Conservation (phyloP, 257 asterid species). For the Petrea volubilis region DNA sequence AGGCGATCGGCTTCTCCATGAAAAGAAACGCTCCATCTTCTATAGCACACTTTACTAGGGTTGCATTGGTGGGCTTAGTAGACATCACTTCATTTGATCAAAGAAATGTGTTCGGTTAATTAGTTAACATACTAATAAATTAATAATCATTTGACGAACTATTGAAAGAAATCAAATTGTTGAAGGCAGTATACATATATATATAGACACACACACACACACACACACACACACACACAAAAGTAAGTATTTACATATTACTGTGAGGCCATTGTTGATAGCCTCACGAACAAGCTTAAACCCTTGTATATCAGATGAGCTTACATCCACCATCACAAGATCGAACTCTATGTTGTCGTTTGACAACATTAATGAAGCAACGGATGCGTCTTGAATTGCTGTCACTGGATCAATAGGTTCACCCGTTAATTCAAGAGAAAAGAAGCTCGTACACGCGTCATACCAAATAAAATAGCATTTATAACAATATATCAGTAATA, state of each 20-base stretch:
- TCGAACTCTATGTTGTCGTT: conserved; percentile 2
- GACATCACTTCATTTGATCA: conserved; percentile 25
- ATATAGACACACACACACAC: neutral
- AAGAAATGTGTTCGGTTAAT: neutral
- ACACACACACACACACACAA: too few relatives aligned
- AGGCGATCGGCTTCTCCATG: conserved; percentile 21
- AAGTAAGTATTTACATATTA: conserved; percentile 25
- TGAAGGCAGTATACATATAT: neutral
- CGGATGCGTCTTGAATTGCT: neutral
- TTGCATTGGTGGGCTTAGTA: neutral
- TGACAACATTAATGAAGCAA: conserved; percentile 23
- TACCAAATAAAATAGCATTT: neutral
- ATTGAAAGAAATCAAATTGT: neutral
- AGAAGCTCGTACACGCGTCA: neutral
- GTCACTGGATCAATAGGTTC: conserved; percentile 25
- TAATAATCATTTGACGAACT: neutral
- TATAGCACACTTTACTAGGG: conserved; percentile 23
- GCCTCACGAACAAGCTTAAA: conserved; percentile 23
- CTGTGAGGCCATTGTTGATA: neutral
- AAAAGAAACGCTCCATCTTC: conserved; percentile 36
- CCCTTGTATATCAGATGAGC: conserved; percentile 5
- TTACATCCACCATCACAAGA: conserved; percentile 27
- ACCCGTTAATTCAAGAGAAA: neutral
- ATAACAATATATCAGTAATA: neutral
- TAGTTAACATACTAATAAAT: neutral